These are phyloP conservation scores for Brasilioporus rufonigricans DNA, from an alignment of 768 basidiomycete species.

Conservation along the genomic window DNA sequence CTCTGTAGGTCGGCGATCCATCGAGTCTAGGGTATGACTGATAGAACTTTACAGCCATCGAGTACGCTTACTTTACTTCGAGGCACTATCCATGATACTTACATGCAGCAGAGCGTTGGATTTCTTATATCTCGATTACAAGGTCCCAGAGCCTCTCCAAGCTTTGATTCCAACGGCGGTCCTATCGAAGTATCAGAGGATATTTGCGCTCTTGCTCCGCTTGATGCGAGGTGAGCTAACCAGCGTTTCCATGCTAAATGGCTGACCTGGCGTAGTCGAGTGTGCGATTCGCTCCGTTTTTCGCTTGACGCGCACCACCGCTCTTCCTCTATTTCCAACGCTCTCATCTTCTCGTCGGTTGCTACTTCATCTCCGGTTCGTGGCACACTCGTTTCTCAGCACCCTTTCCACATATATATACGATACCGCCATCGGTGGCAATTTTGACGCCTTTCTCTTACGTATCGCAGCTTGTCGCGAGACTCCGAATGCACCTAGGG, in stretches of 20 bases:
- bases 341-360: slow-evolving; percentile 49
- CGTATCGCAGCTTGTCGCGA: slow-evolving; percentile 33
- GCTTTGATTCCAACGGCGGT: slow-evolving; percentile 68
- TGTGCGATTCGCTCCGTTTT: slow-evolving; percentile 63
- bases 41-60: slow-evolving; percentile 19
- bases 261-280: slow-evolving; percentile 48
- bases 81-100: not conserved
- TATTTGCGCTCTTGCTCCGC: slow-evolving; percentile 78
- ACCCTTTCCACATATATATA: slow-evolving; percentile 71
- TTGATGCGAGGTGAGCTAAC: slow-evolving; percentile 64
- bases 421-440: slow-evolving; percentile 77
- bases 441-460: slow-evolving; percentile 68
- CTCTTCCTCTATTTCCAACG: slow-evolving; percentile 56
- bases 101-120: slow-evolving; percentile 65
- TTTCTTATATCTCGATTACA: slow-evolving; percentile 88
- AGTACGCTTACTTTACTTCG: slow-evolving; percentile 12
- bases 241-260: not conserved
- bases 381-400: slow-evolving; percentile 66
- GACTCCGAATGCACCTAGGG: slow-evolving; percentile 13
- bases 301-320: slow-evolving; percentile 50
- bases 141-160: slow-evolving; percentile 76
- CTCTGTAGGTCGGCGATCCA: slow-evolving; percentile 54
- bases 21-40: slow-evolving; percentile 1
- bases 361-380: slow-evolving; percentile 70
- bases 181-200: slow-evolving; percentile 81